A percentile compares a stretch with the other conserved stretches of the same genome.
phyloP scores from a whole-genome alignment of 352 stramenopile genomes.

The Phytophthora fragariae region DNA sequence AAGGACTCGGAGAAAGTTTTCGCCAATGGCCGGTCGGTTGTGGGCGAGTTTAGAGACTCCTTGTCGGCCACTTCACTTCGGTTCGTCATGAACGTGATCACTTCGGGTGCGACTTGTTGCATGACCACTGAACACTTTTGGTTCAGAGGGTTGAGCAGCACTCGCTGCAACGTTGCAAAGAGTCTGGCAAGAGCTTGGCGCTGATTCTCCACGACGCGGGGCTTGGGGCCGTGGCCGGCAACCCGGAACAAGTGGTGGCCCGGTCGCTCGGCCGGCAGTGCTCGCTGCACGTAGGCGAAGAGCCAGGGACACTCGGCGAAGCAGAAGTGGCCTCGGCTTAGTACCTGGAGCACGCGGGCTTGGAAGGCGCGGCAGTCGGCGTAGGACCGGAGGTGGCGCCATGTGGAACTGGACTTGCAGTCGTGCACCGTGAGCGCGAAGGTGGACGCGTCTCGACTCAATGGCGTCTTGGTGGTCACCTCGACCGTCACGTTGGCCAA shows the following conservation, averaged over 20 bases:
- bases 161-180: slow-evolving; percentile 47
- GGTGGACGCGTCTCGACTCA: slow-evolving; percentile 20
- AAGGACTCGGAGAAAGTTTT: slow-evolving; percentile 49
- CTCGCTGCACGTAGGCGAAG: slow-evolving; percentile 45
- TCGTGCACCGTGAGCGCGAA: slow-evolving; percentile 53
- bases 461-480: slow-evolving; percentile 36
- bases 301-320: slow-evolving; percentile 59
- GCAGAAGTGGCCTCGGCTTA: slow-evolving; percentile 52
- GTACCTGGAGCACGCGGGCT: slow-evolving; percentile 32
- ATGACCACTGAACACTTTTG: slow-evolving; percentile 48
- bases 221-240: slow-evolving; percentile 22
- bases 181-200: slow-evolving; percentile 44
- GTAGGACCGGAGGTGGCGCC: slow-evolving; percentile 46
- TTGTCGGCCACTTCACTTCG: slow-evolving; percentile 15
- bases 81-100: slow-evolving; percentile 50
- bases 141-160: slow-evolving; percentile 51
- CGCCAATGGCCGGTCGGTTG: slow-evolving; percentile 26
- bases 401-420: slow-evolving; percentile 45
- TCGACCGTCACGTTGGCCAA: slow-evolving; percentile 44
- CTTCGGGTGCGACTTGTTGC: slow-evolving; percentile 37
- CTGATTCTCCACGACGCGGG: slow-evolving; percentile 38
- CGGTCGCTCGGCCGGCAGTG: slow-evolving; percentile 35
- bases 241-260: slow-evolving; percentile 39
- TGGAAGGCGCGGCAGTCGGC: slow-evolving; percentile 51
- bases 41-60: slow-evolving; percentile 35